Conservation (phyloP, 1,284 basidiomycete species). For the Ustilago tritici region DNA sequence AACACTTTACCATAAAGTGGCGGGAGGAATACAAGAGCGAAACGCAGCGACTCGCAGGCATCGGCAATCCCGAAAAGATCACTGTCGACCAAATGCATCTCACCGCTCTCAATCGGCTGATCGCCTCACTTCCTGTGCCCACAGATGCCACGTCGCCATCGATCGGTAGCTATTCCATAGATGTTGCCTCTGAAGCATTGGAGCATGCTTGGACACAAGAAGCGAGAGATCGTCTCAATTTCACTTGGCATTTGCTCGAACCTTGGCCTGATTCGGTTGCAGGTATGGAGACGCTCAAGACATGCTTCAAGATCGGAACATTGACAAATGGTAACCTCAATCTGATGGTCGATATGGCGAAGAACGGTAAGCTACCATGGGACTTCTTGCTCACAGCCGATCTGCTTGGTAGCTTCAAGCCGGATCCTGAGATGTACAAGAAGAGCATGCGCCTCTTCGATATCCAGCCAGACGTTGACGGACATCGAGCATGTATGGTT, state of each 20-base stretch:
- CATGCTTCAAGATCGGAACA: conserved; percentile 25
- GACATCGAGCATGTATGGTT: conserved; percentile 25
- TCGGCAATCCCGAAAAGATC: conserved; percentile 34
- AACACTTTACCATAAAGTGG: conserved; percentile 33
- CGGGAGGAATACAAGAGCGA: conserved; percentile 30
- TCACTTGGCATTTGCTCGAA: conserved; percentile 36
- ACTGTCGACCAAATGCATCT: conserved; percentile 48
- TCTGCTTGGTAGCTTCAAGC: conserved; percentile 34
- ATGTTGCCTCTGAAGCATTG: conserved; percentile 15
- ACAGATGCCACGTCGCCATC: not conserved
- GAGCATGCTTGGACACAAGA: conserved; percentile 22
- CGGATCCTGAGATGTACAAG: conserved; percentile 29
- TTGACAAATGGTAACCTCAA: conserved; percentile 40
- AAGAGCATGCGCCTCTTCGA: conserved; percentile 26
- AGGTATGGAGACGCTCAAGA: conserved; percentile 10
- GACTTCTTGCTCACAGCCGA: conserved; percentile 41
- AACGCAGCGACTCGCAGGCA: conserved; percentile 22
- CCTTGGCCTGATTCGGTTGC: conserved; percentile 36
- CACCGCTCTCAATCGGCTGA: conserved; percentile 21
- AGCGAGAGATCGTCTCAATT: conserved; percentile 27
- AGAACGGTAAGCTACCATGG: conserved; percentile 28
- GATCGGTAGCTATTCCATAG: conserved; percentile 3
- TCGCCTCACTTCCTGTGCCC: conserved; percentile 20
- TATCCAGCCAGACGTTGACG: conserved; percentile 18
- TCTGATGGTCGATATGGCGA: conserved; percentile 45